Base-by-base conservation (phyloP, 2,329 filamentous ascomycete species). In the Aspergillus sp. region DNA sequence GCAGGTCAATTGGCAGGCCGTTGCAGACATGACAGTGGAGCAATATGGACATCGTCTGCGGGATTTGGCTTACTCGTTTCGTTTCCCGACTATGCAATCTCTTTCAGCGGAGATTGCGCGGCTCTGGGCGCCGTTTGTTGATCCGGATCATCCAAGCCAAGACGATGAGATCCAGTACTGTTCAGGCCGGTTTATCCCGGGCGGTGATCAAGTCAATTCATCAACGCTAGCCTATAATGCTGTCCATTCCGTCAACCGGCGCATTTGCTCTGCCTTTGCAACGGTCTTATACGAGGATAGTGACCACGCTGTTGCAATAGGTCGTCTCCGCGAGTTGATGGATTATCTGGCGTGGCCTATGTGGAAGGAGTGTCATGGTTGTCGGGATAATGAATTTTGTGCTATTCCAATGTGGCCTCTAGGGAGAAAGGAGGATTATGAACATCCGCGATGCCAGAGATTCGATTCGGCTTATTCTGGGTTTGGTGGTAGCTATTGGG, bases 1-100 rank as follows among this genome's bases (percentile, higher is more conserved):
- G 59, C 12, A 44, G 2, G 53, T 77, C n/a, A 67, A 85, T 53
- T 88, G 84, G 84, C 83, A 86, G 58, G 73, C 66, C 0, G 66
- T 83, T 0, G 72, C 74, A 0, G 84, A 88, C 56, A 72, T 82
- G 68, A 68, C 87, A 5, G 70, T 85, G 3, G 57, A 69, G 4
- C 74, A 83, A 1, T 86, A 82, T 56, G 73, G 74, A 2, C 67
- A 74, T 32, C 69, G 77, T 12, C 63, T 87, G 19, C 49, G 54
- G 29, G 52, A 55, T 39, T 44, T 61, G 1, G 44, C 48, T 3
- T 39, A 8, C 36, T 39, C 36, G 26, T 54, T 55, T 3, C 53
- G 47, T 10, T 42, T 42, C 40, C 29, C 27, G 4, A 29, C 27
- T n/a, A 32, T 42, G 10, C 5, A 42, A 3, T 29, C 27, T 3